Percentiles rank a stretch among this genome's conserved stretches.
Conservation (phyloP, 305 asterid genomes). For the Lippia alba region DNA sequence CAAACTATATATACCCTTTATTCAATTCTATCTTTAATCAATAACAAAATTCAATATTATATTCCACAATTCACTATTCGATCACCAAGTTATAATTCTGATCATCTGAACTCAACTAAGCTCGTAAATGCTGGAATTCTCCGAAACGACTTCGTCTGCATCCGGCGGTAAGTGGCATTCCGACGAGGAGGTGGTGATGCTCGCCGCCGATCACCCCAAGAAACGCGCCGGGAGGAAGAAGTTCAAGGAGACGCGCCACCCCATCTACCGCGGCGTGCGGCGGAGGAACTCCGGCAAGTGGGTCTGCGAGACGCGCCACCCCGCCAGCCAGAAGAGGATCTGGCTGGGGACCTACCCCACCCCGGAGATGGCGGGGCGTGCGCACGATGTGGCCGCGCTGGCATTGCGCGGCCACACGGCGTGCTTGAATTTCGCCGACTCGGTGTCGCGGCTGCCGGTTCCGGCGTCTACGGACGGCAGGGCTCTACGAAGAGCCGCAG, state of each 20-base stretch:
- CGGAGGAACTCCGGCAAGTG: constrained; percentile 59
- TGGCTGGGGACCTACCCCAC: constrained; percentile 87
- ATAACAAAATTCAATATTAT: background rate
- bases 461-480: constrained; percentile 54
- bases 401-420: constrained; percentile 59
- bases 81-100: background rate
- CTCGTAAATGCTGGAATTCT: background rate
- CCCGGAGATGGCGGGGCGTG: constrained; percentile 84
- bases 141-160: background rate
- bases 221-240: constrained; percentile 70
- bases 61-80: too few relatives aligned
- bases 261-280: constrained; percentile 73
- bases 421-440: constrained; percentile 70
- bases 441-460: constrained; percentile 53
- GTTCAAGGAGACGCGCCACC: constrained; percentile 80
- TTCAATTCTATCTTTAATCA: background rate
- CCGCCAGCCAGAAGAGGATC: constrained; percentile 56
- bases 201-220: constrained; percentile 64
- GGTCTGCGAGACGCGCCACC: constrained; percentile 83
- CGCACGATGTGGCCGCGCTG: constrained; percentile 75
- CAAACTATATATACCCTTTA: background rate
- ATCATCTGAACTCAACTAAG: constrained; percentile 2
- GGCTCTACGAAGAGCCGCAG: constrained; percentile 48
- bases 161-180: constrained; percentile 8
- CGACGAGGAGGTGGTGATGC: constrained; percentile 34